Evolutionary conservation across 2,329 filamentous ascomycete genomes (phyloP).

Genomic region (Trematosphaeria pertusa): DNA sequence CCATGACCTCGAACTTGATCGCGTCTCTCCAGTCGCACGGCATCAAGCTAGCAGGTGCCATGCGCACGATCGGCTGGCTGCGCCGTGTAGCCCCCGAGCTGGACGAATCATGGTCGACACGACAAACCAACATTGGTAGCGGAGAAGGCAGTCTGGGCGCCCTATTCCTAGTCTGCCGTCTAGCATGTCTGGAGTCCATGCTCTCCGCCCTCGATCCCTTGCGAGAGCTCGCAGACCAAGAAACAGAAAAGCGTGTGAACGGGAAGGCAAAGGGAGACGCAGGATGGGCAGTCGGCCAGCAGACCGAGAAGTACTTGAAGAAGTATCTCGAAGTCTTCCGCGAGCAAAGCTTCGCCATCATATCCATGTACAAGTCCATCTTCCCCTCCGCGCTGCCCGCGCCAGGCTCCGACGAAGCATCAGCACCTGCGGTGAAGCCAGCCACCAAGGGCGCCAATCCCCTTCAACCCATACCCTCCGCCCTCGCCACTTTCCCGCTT

Average conservation of each 20-base stretch:
- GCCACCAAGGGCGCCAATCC: slow-evolving; percentile 34
- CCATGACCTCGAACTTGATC: slow-evolving; percentile 86
- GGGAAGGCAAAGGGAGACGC: slow-evolving; percentile 48
- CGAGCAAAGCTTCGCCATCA: slow-evolving; percentile 94
- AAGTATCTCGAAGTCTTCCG: slow-evolving; percentile 97
- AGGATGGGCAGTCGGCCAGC: slow-evolving; percentile 76
- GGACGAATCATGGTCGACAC: slow-evolving; percentile 53
- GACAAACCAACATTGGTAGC: slow-evolving; percentile 40
- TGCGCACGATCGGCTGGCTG: slow-evolving; percentile 91
- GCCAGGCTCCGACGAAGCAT: slow-evolving; percentile 38
- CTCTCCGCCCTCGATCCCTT: slow-evolving; percentile 85
- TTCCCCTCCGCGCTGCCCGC: slow-evolving; percentile 68
- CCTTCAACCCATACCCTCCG: slow-evolving; percentile 69
- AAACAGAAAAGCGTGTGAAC: slow-evolving; percentile 60
- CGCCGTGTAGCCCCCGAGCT: slow-evolving; percentile 85
- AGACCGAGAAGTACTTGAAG: slow-evolving; percentile 93
- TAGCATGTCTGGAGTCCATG: slow-evolving; percentile 79
- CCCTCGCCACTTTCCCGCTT: slow-evolving; percentile 82
- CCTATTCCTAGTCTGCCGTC: slow-evolving; percentile 84
- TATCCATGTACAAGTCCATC: slow-evolving; percentile 92
- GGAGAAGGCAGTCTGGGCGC: slow-evolving; percentile 75
- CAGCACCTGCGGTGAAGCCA: slow-evolving; percentile 32
- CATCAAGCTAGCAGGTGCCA: slow-evolving; percentile 86
- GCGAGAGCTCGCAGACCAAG: slow-evolving; percentile 87
- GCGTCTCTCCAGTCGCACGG: slow-evolving; percentile 75